Evolutionary conservation across 352 stramenopile species (phyloP), one percentile per base, ranked within the genome.

Genomic region (Saprolegnia diclina): DNA sequence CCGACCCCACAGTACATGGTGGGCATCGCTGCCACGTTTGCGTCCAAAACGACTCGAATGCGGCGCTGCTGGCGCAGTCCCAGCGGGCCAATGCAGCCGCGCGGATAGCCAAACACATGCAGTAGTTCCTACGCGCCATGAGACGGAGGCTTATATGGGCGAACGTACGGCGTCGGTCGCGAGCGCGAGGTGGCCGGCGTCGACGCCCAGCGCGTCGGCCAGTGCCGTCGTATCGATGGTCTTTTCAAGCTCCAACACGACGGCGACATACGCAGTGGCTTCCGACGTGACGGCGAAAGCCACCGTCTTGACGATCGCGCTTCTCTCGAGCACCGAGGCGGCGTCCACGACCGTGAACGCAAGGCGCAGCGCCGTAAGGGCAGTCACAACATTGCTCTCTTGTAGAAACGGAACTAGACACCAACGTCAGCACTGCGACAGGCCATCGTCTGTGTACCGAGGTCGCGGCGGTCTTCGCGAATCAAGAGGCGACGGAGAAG

Each of bases 281-380:
- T 66, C 11, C 5, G 29, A 9, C 66, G 18, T 56, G 24, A 83
- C 42, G 10, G 79, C 24, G 1, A 89, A 45, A 5, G 83, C 83
- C 63, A 91, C 88, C 4, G 77, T 91, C 66, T 89, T 91, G 52
- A 89, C 80, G 1, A 91, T 50, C 5, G 38, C 53, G 21, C n/a
- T 6, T 32, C 13, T 45, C 4, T 1, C 16, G 10, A 37, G 3
- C 19, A 22, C 45, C 5, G 22, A 56, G 18, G 19, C 6, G 9
- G 61, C n/a, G 32, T 46, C 19, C 24, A n/a, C 2, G 5, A 16
- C 13, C 13, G 26, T 14, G 50, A 40, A 26, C 24, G 29, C 5
- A 61, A 69, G 22, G 14, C 45, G 44, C 14, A 40, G 21, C 26
- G 24, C 18, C 7, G 14, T 24, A 9, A 69, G 44, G 6, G 63